Evolutionary conservation across 2,329 filamentous ascomycete species (phyloP), one percentile per base, ranked within the genome.

Genomic region (Fusarium anguioides): DNA sequence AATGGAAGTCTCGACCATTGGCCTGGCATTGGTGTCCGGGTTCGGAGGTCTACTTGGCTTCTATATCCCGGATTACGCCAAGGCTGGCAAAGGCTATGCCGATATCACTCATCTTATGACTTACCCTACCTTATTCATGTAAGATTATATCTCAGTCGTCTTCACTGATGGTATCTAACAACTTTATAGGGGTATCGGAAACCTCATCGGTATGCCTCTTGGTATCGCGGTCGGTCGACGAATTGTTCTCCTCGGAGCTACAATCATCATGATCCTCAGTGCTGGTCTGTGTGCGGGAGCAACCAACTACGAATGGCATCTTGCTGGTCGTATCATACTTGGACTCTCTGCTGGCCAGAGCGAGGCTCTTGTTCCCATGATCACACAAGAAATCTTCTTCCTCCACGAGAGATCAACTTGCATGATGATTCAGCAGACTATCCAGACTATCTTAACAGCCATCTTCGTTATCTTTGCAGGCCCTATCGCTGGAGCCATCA

Each of bases 341-440:
- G 68, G 68, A 3, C 57, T 70, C 1, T 60, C 68, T 1, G 68
- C 68, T 27, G 68, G 68, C 8, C 68, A 70, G 36, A 70, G 68
- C 8, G 68, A 70, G 21, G 51, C 58, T 29, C 58, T 61, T 15
- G 58, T 61, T 2, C 58, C 58, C 10, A 61, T 61, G 58, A 61
- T 61, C 9, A 61, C 58, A 18, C 58, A 61, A 68, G 68, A 70
- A 40, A 69, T 70, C 11, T 70, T 70, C 26, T 70, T 70, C 39
- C 57, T 70, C 1, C 68, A 70, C 29, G 68, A 70, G 36, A 37
- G 68, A 49, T 54, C 68, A 2, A 66, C 60, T 5, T 62, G 56
- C 12, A 58, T 70, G 48, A 70, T 70, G 68, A 59, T 70, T 6
- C 68, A 70, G 9, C 67, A 70, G 14, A 70, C 60, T 1, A 70